A percentile compares a stretch with the other conserved stretches of the same genome.
phyloP scores from a whole-genome alignment of 2,329 filamentous ascomycete genomes.

The Talaromyces atroroseus region DNA sequence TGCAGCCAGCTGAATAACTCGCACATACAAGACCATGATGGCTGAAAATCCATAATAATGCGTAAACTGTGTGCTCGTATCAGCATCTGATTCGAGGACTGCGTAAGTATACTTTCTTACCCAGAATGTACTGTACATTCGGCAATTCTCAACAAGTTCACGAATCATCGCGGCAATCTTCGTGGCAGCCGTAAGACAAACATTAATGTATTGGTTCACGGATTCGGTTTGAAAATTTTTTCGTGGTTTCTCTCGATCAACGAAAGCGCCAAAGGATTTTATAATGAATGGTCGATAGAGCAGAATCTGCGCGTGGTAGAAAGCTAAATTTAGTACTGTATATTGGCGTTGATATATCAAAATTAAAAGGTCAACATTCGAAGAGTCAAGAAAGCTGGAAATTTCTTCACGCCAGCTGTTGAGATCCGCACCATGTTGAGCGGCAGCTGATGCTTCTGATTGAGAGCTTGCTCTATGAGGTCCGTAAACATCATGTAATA shows the following conservation, averaged over 20 bases:
- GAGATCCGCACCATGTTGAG: conserved; percentile 40
- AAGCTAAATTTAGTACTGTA: conserved; percentile 32
- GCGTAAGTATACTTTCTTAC: conserved; percentile 30
- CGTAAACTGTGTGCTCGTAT: conserved; percentile 15
- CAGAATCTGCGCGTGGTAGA: conserved; percentile 30
- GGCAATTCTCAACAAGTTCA: conserved; percentile 30
- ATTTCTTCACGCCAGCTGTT: conserved; percentile 44
- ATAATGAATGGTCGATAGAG: conserved; percentile 30
- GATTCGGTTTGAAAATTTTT: too few species aligned
- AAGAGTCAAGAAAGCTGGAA: conserved; percentile 20
- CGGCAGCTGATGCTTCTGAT: conserved; percentile 29
- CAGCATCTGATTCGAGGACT: neutral
- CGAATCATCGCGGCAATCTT: conserved; percentile 37
- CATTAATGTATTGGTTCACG: conserved; percentile 20
- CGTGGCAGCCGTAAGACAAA: conserved; percentile 39
- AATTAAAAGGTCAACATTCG: conserved; percentile 33
- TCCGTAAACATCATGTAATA: conserved; percentile 42
- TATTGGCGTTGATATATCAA: conserved; percentile 45
- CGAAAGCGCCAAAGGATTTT: conserved; percentile 12
- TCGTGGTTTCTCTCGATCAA: conserved; percentile 12
- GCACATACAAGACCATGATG: conserved; percentile 43
- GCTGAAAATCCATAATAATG: conserved; percentile 45
- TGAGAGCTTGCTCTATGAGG: conserved; percentile 13
- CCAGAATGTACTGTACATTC: conserved; percentile 41
- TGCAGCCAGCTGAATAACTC: conserved; percentile 33